These are phyloP conservation scores for Aspergillus piperis DNA, from an alignment of 2,329 filamentous ascomycete species.

Conservation along the genomic window DNA sequence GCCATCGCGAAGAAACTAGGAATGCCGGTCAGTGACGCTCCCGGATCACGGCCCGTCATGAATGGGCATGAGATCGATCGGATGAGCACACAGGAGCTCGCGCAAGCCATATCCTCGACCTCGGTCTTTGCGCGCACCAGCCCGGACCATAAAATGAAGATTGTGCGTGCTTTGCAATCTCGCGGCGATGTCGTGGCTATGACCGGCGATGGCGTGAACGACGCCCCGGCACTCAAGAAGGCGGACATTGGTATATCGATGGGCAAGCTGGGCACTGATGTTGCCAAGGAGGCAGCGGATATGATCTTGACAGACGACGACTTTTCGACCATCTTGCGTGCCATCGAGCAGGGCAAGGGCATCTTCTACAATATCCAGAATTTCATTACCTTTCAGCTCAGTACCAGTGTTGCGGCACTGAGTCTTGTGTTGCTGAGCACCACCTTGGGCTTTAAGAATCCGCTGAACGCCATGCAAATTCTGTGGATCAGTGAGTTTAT, in stretches of 20 bases:
- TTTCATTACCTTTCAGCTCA: conserved; percentile 97
- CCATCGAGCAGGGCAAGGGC: conserved; percentile 97
- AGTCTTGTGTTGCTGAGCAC: conserved; percentile 91
- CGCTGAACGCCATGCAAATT: conserved; percentile 98
- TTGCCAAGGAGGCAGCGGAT: conserved; percentile 90
- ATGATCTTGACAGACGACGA: conserved; percentile 89
- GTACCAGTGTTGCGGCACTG: conserved; percentile 90
- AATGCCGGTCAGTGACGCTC: conserved; percentile 72
- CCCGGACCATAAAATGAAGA: conserved; percentile 97
- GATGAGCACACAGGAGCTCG: conserved; percentile 83
- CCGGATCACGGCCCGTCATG: conserved; percentile 66
- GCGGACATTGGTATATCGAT: conserved; percentile 98
- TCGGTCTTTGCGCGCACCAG: conserved; percentile 96
- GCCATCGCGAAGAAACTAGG: conserved; percentile 95
- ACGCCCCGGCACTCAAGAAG: conserved; percentile 93
- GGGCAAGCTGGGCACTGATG: conserved; percentile 92
- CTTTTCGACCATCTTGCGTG: conserved; percentile 85
- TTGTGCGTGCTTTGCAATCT: conserved; percentile 84
- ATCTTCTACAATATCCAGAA: conserved; percentile 99
- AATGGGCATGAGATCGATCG: conserved; percentile 88
- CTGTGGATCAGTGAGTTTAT: conserved; percentile 89
- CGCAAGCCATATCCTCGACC: conserved; percentile 80
- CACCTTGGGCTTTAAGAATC: conserved; percentile 88
- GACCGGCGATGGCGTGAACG: conserved; percentile 98
- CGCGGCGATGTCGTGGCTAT: conserved; percentile 97